phyloP scores from a whole-genome alignment of 441 rosid genomes.

The Daphne laureola region DNA sequence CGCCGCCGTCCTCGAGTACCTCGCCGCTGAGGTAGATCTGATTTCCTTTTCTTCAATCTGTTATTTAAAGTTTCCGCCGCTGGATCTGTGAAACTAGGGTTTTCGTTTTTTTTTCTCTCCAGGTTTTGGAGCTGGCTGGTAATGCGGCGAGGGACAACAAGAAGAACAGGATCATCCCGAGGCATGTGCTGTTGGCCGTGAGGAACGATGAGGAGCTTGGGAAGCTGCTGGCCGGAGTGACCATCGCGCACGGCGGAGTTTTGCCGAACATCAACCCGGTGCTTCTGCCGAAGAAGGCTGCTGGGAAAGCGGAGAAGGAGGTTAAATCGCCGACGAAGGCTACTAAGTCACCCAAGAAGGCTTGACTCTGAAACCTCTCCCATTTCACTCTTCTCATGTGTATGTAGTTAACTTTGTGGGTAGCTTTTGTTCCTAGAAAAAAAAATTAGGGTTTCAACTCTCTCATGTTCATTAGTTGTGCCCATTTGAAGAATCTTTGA shows the following conservation, averaged over 20 bases:
- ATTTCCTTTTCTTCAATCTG: not conserved
- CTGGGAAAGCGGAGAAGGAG: constrained; percentile 34
- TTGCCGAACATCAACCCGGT: constrained; percentile 53
- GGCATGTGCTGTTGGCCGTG: constrained; percentile 49
- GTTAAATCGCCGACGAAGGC: constrained; percentile 51
- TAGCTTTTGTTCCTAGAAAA: not conserved
- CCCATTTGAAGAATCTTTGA: too few species aligned
- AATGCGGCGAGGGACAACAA: constrained; percentile 45
- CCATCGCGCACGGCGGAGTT: constrained; percentile 52
- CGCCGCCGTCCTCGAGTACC: constrained; percentile 23
- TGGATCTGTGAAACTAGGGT: too few species aligned
- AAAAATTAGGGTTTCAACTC: not conserved
- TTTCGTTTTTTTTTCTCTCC: not conserved
- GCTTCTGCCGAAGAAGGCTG: constrained; percentile 41
- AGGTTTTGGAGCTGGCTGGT: constrained; percentile 45
- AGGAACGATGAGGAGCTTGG: constrained; percentile 63
- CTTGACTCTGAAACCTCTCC: constrained; percentile 13
- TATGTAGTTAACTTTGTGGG: not conserved
- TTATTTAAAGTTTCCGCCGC: too few species aligned
- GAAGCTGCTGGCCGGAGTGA: constrained; percentile 50
- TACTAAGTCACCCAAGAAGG: constrained; percentile 50
- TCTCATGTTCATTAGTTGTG: too few species aligned
- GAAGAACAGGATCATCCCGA: constrained; percentile 49
- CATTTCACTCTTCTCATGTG: not conserved
- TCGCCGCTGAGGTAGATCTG: constrained; percentile 21